Evolutionary conservation across 257 asterid genomes (phyloP).

Genomic region (Petunia axillaris): DNA sequence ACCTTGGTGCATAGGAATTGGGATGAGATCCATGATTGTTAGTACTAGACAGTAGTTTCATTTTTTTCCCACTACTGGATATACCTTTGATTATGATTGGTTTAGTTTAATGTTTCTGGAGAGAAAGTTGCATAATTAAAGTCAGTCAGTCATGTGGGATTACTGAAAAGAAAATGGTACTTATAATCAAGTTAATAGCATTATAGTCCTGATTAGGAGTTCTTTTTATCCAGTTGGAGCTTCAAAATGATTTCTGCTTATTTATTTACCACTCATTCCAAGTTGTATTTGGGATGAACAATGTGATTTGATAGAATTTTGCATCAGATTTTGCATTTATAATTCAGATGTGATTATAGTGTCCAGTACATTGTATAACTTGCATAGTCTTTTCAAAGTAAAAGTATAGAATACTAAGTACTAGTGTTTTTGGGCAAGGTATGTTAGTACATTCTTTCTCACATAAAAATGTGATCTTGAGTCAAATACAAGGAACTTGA

Average conservation of each 20-base stretch:
- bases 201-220: background rate
- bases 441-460: background rate
- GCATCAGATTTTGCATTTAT: background rate
- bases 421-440: too few species aligned
- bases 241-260: background rate
- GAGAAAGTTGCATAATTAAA: background rate
- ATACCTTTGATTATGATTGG: background rate
- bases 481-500: background rate
- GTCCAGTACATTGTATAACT: background rate
- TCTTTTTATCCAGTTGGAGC: background rate
- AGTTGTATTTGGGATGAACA: background rate
- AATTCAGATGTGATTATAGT: background rate
- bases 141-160: background rate
- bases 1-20: background rate
- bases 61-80: background rate
- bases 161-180: slow-evolving; percentile 5
- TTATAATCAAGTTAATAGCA: background rate
- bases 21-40: background rate
- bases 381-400: background rate
- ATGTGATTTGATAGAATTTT: background rate
- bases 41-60: background rate
- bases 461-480: background rate
- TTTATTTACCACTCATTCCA: background rate
- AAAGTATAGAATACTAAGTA: background rate
- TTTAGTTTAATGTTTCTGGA: background rate